Percentiles rank a stretch among this genome's conserved stretches.
phyloP scores from a whole-genome alignment of 345 rosid genomes.

The Brassica cretica region DNA sequence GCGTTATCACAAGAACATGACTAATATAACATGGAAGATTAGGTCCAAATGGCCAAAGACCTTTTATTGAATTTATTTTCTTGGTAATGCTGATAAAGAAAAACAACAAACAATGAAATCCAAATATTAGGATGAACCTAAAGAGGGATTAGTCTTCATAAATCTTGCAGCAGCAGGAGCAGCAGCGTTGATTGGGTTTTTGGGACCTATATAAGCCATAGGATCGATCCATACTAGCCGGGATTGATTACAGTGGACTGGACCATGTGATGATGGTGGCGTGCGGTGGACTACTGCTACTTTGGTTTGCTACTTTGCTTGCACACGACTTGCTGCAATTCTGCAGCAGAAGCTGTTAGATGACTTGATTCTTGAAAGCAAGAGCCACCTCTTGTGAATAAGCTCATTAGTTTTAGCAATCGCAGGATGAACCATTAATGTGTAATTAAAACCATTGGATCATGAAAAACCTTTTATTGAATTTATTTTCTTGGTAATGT shows the following conservation, averaged over 20 bases:
- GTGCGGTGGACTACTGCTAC: slow-evolving; percentile 80
- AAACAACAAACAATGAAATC: slow-evolving; percentile 23
- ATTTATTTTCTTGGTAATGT: background rate
- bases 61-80: slow-evolving; percentile 10
- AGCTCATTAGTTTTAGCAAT: background rate
- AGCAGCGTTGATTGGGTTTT: slow-evolving; percentile 82
- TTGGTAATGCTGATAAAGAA: slow-evolving; percentile 1
- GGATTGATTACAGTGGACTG: slow-evolving; percentile 89
- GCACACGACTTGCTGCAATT: slow-evolving; percentile 95
- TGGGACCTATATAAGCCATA: slow-evolving; percentile 87
- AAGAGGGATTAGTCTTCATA: background rate
- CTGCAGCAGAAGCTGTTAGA: slow-evolving; percentile 96
- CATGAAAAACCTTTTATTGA: background rate
- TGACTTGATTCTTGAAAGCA: background rate
- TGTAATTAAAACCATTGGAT: too few species aligned
- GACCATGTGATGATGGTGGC: slow-evolving; percentile 93
- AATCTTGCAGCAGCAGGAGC: slow-evolving; percentile 45
- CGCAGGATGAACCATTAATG: background rate
- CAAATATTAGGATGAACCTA: slow-evolving; percentile 10
- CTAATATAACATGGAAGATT: background rate
- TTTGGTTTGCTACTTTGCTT: too few species aligned
- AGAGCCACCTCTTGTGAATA: background rate
- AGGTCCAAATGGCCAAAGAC: background rate
- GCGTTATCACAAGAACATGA: too few species aligned
- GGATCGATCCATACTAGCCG: slow-evolving; percentile 85